phyloP scores from a whole-genome alignment of 768 basidiomycete genomes.

The Leccinum boreale region DNA sequence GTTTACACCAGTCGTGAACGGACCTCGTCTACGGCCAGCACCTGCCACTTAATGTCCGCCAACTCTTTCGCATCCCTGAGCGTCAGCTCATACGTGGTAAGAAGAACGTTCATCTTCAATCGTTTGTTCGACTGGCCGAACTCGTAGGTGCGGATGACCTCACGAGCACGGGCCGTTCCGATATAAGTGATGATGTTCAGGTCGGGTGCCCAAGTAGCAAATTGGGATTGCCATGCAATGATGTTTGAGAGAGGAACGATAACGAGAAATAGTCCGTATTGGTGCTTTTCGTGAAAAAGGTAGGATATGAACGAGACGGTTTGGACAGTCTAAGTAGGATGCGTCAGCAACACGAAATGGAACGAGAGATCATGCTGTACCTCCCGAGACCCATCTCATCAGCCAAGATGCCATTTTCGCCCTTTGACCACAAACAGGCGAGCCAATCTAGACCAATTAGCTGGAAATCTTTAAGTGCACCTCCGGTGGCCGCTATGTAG shows the following conservation, averaged over 20 bases:
- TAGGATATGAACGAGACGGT: constrained; percentile 93
- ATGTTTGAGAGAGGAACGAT: constrained; percentile 98
- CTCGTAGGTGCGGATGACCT: constrained; percentile 89
- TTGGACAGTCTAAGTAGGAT: constrained; percentile 73
- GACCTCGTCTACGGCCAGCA: constrained; percentile 93
- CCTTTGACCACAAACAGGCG: constrained; percentile 95
- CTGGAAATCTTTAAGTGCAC: constrained; percentile 95
- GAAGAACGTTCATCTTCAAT: constrained; percentile 93
- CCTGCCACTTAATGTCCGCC: constrained; percentile 95
- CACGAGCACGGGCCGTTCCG: constrained; percentile 81
- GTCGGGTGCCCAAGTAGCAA: constrained; percentile 92
- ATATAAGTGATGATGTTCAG: constrained; percentile 97
- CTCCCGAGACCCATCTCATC: constrained; percentile 99
- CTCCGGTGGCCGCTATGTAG: constrained; percentile 76
- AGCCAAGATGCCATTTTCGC: constrained; percentile 94
- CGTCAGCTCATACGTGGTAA: constrained; percentile 96
- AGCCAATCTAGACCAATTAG: constrained; percentile 98
- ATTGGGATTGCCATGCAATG: constrained; percentile 96
- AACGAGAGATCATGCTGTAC: constrained; percentile 30
- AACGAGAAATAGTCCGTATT: constrained; percentile 96
- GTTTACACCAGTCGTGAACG: constrained; percentile 14
- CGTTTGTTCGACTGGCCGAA: constrained; percentile 85
- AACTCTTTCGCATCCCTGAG: constrained; percentile 88
- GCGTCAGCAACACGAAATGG: constrained; percentile 11
- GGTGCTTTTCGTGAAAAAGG: constrained; percentile 86